Conservation (phyloP, 371 early-diverging fungal genomes). For the Apophysomyces variabilis region DNA sequence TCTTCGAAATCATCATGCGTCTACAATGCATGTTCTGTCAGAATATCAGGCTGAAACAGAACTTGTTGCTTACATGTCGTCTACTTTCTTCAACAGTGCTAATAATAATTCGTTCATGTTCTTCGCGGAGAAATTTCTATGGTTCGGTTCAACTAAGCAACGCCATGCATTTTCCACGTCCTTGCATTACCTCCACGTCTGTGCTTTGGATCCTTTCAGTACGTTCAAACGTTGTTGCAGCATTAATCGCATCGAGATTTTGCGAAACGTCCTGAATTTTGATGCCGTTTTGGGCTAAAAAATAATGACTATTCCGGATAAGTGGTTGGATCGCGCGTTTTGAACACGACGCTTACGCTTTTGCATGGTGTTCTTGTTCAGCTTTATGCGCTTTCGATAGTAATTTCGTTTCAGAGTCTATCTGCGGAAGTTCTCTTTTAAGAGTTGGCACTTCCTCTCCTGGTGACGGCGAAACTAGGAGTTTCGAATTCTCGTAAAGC, state of each 20-base stretch:
- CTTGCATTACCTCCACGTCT: slow-evolving; percentile 68
- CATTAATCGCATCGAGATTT: slow-evolving; percentile 58
- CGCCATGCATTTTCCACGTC: background rate
- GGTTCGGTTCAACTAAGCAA: background rate
- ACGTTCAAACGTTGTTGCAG: slow-evolving; percentile 73
- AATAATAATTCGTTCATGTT: slow-evolving; percentile 77
- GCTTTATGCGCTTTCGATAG: slow-evolving; percentile 17
- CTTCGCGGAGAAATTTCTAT: slow-evolving; percentile 67
- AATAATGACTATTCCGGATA: slow-evolving; percentile 44
- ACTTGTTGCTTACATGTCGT: slow-evolving; percentile 39
- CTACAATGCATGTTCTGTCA: slow-evolving; percentile 1
- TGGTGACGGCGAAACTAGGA: slow-evolving; percentile 15
- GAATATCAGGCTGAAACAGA: too few relatives aligned
- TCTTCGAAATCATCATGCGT: slow-evolving; percentile 17
- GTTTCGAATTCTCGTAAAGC: slow-evolving; percentile 27
- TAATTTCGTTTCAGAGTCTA: slow-evolving; percentile 17
- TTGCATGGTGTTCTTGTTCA: slow-evolving; percentile 24
- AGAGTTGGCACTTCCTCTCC: slow-evolving; percentile 14
- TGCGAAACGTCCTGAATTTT: slow-evolving; percentile 71
- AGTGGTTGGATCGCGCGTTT: background rate
- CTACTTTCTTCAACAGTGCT: slow-evolving; percentile 74
- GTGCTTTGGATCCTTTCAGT: slow-evolving; percentile 67
- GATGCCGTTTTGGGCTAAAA: slow-evolving; percentile 77
- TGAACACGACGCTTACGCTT: slow-evolving; percentile 21
- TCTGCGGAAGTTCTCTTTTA: slow-evolving; percentile 17